Conservation (phyloP, 179 eudicot genomes). For the Silene noctiflora region DNA sequence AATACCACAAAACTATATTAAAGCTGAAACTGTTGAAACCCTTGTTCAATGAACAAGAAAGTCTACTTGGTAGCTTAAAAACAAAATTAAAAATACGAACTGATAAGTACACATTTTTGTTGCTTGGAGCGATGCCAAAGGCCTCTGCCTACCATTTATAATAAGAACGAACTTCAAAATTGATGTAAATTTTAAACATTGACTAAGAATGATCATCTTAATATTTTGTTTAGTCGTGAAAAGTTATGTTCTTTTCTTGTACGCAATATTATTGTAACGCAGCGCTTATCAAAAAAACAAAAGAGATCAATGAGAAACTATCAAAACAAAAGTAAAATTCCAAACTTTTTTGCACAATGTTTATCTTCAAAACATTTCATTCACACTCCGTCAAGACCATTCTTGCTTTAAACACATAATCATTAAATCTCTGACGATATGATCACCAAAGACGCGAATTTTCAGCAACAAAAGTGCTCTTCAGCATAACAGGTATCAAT, state of each 20-base stretch:
- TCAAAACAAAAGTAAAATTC: not conserved
- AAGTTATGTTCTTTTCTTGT: not conserved
- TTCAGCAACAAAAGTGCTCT: not conserved
- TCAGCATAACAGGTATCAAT: not conserved
- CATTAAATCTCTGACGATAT: not conserved
- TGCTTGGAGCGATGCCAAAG: too few relatives aligned
- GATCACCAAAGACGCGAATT: conserved; percentile 8
- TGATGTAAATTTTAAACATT: too few relatives aligned
- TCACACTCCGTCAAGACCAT: not conserved
- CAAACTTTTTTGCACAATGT: not conserved
- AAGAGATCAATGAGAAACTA: not conserved
- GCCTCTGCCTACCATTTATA: not conserved
- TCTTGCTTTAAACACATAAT: not conserved
- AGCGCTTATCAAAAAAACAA: not conserved
- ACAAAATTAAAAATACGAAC: not conserved
- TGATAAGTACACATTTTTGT: not conserved
- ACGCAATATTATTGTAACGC: not conserved
- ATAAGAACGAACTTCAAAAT: not conserved
- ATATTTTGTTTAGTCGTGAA: not conserved
- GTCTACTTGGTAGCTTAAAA: not conserved
- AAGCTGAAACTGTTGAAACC: not conserved
- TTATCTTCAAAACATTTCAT: not conserved
- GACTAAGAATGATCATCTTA: not conserved
- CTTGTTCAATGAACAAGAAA: not conserved
- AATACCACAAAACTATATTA: not conserved